Conservation (phyloP, 306 rosid species). For the Quercus ilex region DNA sequence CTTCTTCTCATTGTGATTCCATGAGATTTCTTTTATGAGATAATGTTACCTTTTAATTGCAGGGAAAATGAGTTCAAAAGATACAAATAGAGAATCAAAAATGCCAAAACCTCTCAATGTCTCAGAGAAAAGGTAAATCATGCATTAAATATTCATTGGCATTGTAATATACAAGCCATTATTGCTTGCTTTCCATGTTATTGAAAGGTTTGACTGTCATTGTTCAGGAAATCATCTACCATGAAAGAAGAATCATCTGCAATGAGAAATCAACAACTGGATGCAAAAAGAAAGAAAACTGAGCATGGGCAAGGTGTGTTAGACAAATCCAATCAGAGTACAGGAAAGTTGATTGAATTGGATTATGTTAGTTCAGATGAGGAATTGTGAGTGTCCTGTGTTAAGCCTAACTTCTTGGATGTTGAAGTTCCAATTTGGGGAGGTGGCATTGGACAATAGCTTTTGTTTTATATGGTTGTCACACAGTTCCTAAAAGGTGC, state of each 20-base stretch:
- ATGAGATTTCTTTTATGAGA: slow-evolving; percentile 20
- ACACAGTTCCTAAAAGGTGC: background rate
- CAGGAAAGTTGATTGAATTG: slow-evolving; percentile 70
- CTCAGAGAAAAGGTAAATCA: slow-evolving; percentile 57
- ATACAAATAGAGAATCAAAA: slow-evolving; percentile 28
- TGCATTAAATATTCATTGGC: slow-evolving; percentile 4
- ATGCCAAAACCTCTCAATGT: slow-evolving; percentile 26
- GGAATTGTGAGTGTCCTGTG: slow-evolving; percentile 37
- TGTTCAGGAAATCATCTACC: slow-evolving; percentile 60
- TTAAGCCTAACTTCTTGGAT: background rate
- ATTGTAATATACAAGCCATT: slow-evolving; percentile 5
- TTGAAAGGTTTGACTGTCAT: slow-evolving; percentile 12
- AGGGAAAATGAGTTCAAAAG: slow-evolving; percentile 41
- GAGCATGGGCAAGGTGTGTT: slow-evolving; percentile 28
- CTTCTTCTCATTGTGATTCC: background rate
- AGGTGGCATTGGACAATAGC: background rate
- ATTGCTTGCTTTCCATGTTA: slow-evolving; percentile 4
- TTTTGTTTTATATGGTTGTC: background rate
- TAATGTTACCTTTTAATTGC: slow-evolving; percentile 27
- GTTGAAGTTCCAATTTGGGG: background rate
- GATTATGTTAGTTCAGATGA: slow-evolving; percentile 78
- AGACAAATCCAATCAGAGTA: slow-evolving; percentile 34
- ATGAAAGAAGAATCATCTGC: slow-evolving; percentile 33
- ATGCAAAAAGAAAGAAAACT: slow-evolving; percentile 51
- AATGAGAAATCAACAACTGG: slow-evolving; percentile 32